These are phyloP conservation scores for Camelina laxa DNA, from an alignment of 345 rosid genomes.

Conservation along the genomic window DNA sequence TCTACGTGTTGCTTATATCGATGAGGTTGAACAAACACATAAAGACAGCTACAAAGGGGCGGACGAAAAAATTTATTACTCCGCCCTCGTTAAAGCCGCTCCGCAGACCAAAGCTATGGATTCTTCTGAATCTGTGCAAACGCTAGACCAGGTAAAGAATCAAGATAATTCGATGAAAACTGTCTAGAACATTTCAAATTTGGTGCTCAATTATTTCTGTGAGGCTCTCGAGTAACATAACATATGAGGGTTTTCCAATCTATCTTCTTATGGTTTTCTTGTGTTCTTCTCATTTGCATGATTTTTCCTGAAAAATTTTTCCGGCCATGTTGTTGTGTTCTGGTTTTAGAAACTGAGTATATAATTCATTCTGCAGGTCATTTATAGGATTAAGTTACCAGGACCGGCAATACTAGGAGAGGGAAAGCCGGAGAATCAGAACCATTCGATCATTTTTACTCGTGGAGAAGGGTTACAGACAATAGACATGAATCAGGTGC, in stretches of 20 bases:
- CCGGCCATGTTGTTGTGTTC: not conserved
- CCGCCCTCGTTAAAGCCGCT: constrained; percentile 73
- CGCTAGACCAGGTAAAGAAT: constrained; percentile 66
- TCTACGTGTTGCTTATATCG: constrained; percentile 77
- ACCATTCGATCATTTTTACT: constrained; percentile 65
- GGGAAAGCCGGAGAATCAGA: constrained; percentile 73
- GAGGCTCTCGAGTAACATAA: not conserved
- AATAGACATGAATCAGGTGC: constrained; percentile 75
- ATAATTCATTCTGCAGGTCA: constrained; percentile 45
- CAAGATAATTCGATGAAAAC: constrained; percentile 27
- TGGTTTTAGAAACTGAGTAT: constrained; percentile 24
- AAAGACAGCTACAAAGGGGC: constrained; percentile 55
- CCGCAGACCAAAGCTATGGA: constrained; percentile 64
- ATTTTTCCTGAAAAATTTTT: not conserved
- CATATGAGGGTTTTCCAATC: not conserved
- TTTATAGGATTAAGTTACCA: constrained; percentile 63
- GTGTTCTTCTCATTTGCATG: not conserved
- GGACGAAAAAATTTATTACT: constrained; percentile 60
- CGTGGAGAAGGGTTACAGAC: constrained; percentile 69
- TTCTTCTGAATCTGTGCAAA: constrained; percentile 71
- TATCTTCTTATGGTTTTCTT: not conserved
- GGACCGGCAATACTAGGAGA: constrained; percentile 64
- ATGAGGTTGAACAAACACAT: constrained; percentile 73
- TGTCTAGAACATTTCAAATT: not conserved
- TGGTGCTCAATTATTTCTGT: not conserved